Conservation (phyloP, 306 rosid genomes). For the Lathyrus sativus region DNA sequence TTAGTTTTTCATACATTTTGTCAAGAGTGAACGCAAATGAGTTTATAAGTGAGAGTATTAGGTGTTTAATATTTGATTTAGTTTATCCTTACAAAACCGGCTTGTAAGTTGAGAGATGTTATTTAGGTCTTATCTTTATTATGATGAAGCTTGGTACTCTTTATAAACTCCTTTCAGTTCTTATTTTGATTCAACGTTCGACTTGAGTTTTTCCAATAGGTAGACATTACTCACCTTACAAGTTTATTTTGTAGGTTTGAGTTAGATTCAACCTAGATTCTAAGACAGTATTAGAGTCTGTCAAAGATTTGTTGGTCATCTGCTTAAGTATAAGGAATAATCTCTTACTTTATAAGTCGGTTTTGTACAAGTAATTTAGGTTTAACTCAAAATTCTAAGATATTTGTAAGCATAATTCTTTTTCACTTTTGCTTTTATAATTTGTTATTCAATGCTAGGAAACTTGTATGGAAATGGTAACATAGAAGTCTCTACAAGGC, state of each 20-base stretch:
- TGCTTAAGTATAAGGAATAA: neutral
- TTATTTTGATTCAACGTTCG: neutral
- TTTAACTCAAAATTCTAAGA: neutral
- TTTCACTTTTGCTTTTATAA: neutral
- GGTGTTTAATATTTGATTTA: too few species aligned
- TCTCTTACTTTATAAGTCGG: neutral
- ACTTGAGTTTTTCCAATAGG: neutral
- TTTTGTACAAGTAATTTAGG: neutral
- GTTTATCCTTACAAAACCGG: too few species aligned
- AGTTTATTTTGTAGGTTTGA: neutral
- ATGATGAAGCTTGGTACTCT: too few species aligned
- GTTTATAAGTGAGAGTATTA: neutral
- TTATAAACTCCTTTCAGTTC: too few species aligned
- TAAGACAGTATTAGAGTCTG: neutral
- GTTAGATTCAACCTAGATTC: neutral
- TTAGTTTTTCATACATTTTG: neutral
- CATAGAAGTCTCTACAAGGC: constrained; percentile 2
- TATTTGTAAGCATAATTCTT: neutral
- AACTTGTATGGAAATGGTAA: constrained; percentile 28
- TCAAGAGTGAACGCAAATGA: neutral
- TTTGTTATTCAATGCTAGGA: constrained; percentile 6
- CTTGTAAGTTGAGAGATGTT: neutral
- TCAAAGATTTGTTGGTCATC: neutral
- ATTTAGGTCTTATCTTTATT: neutral
- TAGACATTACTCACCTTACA: neutral